Conservation (phyloP, 2,329 filamentous ascomycete species). For the Penicillium nordicum region DNA sequence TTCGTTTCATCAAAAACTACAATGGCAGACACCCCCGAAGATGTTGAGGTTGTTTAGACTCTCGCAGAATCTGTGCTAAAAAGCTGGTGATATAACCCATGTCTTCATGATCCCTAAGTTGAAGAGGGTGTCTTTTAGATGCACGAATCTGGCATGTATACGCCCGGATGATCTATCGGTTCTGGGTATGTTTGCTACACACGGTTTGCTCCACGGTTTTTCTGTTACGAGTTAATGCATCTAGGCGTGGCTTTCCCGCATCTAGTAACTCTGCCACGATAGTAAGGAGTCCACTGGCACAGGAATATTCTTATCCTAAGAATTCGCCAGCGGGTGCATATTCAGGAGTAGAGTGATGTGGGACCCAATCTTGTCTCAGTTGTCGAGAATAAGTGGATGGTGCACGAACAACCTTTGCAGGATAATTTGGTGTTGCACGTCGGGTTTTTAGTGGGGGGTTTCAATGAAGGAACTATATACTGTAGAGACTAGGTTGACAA, state of each 20-base stretch:
- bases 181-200: too few relatives aligned
- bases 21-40: constrained; percentile 39
- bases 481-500: neutral
- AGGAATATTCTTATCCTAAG: neutral
- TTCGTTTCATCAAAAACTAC: too few relatives aligned
- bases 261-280: neutral
- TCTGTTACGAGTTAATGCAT: neutral
- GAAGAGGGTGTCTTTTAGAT: too few relatives aligned
- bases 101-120: constrained; percentile 50
- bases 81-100: constrained; percentile 47
- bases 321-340: neutral
- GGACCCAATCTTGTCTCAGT: too few relatives aligned
- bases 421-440: neutral
- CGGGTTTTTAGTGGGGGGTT: neutral
- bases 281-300: neutral
- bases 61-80: constrained; percentile 43
- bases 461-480: neutral
- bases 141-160: too few relatives aligned
- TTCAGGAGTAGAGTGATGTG: neutral
- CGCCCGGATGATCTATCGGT: too few relatives aligned
- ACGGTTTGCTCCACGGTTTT: constrained; percentile 10
- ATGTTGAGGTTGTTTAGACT: constrained; percentile 39
- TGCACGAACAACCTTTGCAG: neutral
- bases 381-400: too few relatives aligned
- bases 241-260: too few relatives aligned